These are phyloP conservation scores for Myriosclerotinia scirpicola DNA, from an alignment of 2,329 filamentous ascomycete species.

Conservation along the genomic window DNA sequence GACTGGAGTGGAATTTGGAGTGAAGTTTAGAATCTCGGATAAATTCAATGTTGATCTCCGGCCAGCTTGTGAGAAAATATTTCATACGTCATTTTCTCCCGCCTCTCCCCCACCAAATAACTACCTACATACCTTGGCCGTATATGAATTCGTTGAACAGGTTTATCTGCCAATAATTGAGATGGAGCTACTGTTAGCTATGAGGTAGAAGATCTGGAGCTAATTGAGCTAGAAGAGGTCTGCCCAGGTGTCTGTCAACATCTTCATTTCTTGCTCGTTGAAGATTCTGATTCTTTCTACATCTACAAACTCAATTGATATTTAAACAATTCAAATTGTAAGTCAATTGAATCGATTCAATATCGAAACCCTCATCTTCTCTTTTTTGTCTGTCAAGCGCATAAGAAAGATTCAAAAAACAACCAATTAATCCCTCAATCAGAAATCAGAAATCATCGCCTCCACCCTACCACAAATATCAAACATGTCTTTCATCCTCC, in stretches of 20 bases:
- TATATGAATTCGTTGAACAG: too few relatives aligned
- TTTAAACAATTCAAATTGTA: not conserved
- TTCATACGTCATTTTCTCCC: slow-evolving; percentile 1
- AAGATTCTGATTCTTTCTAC: not conserved
- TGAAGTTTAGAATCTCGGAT: too few relatives aligned
- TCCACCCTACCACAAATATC: not conserved
- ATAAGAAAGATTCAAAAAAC: not conserved
- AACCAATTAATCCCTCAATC: not conserved
- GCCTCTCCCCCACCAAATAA: not conserved
- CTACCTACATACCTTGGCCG: too few relatives aligned
- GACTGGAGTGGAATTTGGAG: too few relatives aligned
- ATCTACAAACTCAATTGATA: not conserved
- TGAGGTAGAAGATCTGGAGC: not conserved
- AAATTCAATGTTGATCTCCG: too few relatives aligned
- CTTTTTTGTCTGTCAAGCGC: not conserved
- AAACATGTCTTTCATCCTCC: slow-evolving; percentile 36
- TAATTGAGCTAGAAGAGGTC: not conserved
- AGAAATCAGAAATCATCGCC: not conserved
- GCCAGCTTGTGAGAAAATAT: too few relatives aligned
- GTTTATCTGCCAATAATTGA: too few relatives aligned
- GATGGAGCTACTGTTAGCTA: not conserved
- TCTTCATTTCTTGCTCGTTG: not conserved
- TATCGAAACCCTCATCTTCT: not conserved
- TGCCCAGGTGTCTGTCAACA: too few relatives aligned
- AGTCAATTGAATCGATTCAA: not conserved